These are phyloP conservation scores for Yamadazyma taylorii DNA, from an alignment of 1,139 yeast species.

Conservation along the genomic window DNA sequence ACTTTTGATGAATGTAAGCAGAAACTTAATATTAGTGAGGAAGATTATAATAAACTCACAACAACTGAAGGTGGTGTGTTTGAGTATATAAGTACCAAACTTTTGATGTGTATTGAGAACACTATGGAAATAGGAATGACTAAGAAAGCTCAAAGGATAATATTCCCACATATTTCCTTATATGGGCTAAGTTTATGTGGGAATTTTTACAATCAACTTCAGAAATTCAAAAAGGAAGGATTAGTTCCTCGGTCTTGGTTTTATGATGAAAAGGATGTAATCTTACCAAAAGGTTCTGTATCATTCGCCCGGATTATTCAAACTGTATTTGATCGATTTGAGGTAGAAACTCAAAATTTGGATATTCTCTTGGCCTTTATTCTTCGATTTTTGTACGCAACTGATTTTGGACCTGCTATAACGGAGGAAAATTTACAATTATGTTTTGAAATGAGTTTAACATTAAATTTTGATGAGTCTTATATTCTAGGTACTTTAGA, in stretches of 20 bases:
- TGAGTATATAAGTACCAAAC: slow-evolving; percentile 2
- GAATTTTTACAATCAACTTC: slow-evolving; percentile 1
- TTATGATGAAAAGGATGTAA: background rate
- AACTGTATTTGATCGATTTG: slow-evolving; percentile 1
- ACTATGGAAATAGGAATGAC: no score
- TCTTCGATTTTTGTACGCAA: slow-evolving; percentile 2
- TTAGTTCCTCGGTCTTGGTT: slow-evolving; percentile 7
- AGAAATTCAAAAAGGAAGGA: slow-evolving; percentile 5
- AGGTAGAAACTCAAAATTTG: slow-evolving; percentile 2
- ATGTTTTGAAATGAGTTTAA: slow-evolving; percentile 3
- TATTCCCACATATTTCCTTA: background rate
- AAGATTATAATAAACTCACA: slow-evolving; percentile 2
- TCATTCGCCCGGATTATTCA: slow-evolving; percentile 2
- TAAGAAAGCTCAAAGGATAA: no score
- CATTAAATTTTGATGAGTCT: slow-evolving; percentile 6
- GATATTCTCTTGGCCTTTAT: slow-evolving; percentile 6
- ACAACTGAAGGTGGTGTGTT: slow-evolving; percentile 3
- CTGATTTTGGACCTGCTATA: slow-evolving; percentile 9
- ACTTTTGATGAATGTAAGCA: slow-evolving; percentile 2
- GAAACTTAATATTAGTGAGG: background rate
- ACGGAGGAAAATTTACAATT: slow-evolving; percentile 3
- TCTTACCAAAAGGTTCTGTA: slow-evolving; percentile 2
- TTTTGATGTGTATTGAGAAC: slow-evolving; percentile 1
- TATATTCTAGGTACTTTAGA: slow-evolving; percentile 7
- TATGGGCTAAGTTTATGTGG: slow-evolving; percentile 7